Percentiles rank a stretch among this genome's conserved stretches.
phyloP scores from a whole-genome alignment of 768 basidiomycete species.

The Suillus lakei region DNA sequence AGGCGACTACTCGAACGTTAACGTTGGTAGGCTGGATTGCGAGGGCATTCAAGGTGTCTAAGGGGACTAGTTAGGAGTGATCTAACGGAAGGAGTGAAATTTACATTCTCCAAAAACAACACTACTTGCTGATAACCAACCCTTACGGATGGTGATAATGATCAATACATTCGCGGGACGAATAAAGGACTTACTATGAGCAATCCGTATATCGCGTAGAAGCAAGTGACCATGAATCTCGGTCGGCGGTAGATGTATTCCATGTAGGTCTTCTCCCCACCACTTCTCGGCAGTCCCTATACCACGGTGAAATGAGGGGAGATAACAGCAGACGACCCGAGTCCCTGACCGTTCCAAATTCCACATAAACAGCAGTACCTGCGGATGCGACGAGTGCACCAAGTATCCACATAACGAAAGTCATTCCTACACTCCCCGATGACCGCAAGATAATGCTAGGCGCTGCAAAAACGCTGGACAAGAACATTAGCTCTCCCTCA shows the following conservation, averaged over 20 bases:
- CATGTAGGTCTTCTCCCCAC: constrained; percentile 79
- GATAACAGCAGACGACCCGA: not conserved
- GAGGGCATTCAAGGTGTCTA: constrained; percentile 65
- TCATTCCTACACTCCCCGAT: constrained; percentile 72
- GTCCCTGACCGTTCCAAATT: constrained; percentile 66
- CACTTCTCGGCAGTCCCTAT: constrained; percentile 70
- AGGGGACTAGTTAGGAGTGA: constrained; percentile 1
- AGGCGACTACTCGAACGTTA: constrained; percentile 56
- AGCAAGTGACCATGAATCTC: constrained; percentile 62
- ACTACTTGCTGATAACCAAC: constrained; percentile 59
- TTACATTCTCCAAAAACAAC: constrained; percentile 78
- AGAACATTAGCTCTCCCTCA: constrained; percentile 7
- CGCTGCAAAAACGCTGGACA: constrained; percentile 67
- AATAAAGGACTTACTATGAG: constrained; percentile 51
- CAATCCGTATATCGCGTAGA: constrained; percentile 60
- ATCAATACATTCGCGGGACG: not conserved
- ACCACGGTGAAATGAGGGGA: not conserved
- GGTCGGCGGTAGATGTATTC: constrained; percentile 72
- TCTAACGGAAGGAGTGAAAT: constrained; percentile 11
- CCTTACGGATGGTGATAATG: constrained; percentile 39
- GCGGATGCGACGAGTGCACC: constrained; percentile 67
- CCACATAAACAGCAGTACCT: constrained; percentile 76
- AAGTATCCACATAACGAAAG: constrained; percentile 71
- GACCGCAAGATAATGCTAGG: constrained; percentile 69
- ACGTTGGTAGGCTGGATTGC: constrained; percentile 47